phyloP scores from a whole-genome alignment of 1,284 basidiomycete species.

The Ustilago xerochloae region DNA sequence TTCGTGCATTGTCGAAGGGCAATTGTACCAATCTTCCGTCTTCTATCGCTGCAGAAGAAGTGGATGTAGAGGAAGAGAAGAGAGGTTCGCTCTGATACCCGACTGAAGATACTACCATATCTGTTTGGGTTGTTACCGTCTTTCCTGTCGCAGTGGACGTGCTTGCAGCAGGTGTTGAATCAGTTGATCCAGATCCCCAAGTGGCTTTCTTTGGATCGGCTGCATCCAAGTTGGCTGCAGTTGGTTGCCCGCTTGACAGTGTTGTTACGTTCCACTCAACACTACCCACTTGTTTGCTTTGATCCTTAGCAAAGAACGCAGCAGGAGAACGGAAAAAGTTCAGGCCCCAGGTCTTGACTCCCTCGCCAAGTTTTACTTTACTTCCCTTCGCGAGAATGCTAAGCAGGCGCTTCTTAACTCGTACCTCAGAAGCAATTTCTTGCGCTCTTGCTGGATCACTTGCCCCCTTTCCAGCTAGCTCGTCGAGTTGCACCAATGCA shows the following conservation, averaged over 20 bases:
- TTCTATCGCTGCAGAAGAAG: neutral
- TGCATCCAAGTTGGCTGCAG: conserved; percentile 22
- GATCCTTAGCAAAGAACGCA: conserved; percentile 31
- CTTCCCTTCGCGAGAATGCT: conserved; percentile 79
- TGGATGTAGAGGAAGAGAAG: neutral
- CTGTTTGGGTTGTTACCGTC: conserved; percentile 74
- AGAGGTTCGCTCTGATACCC: conserved; percentile 83
- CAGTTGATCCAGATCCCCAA: conserved; percentile 16
- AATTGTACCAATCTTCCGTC: conserved; percentile 16
- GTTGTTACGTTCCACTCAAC: conserved; percentile 59
- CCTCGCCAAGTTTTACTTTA: conserved; percentile 66
- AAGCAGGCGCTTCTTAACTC: conserved; percentile 71
- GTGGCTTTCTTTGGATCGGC: conserved; percentile 33
- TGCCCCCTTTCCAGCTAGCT: conserved; percentile 28
- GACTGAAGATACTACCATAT: conserved; percentile 86
- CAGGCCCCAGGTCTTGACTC: conserved; percentile 55
- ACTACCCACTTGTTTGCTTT: conserved; percentile 11
- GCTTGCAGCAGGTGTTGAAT: conserved; percentile 12
- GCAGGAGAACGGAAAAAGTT: conserved; percentile 60
- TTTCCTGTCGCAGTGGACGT: conserved; percentile 72
- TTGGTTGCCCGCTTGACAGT: conserved; percentile 21
- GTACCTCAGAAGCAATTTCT: conserved; percentile 48
- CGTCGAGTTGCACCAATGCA: conserved; percentile 57
- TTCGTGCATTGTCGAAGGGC: conserved; percentile 29
- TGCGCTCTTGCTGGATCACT: conserved; percentile 9